Evolutionary conservation across 352 stramenopile species (phyloP), one percentile per base, ranked within the genome.

Genomic region (Halophytophthora batemanensis): DNA sequence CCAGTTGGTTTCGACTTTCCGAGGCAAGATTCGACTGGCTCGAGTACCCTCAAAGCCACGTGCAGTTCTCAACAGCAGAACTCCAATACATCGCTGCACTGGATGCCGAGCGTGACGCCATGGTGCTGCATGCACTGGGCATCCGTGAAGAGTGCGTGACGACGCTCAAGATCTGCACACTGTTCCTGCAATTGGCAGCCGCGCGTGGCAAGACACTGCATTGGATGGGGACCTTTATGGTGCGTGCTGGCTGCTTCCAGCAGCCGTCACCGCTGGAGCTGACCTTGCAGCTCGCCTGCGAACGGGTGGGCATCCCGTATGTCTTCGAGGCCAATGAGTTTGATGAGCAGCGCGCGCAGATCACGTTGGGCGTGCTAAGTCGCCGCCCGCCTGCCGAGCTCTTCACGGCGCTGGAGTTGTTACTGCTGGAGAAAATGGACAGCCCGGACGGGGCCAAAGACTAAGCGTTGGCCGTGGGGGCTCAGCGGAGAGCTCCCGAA

Each of bases 1-100:
- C 74, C n/a, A 89, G 77, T 35, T 90, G 74, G 78, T 91, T 87
- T 49, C 74, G 87, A 34, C 52, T 90, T n/a, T 84, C 76, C 2
- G 81, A 90, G 48, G 80, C 80, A 21, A 65, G 80, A 41, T 93
- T 91, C 57, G 81, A 92, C 52, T 92, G 79, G 81, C 66, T 92
- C 33, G 75, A 86, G 61, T 92, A 87, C 28, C 79, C 81, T 13
- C 81, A 92, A 47, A 72, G 53, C 35, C 81, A 76, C 42, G 73
- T 77, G n/a, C 50, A 74, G 15, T 77, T 92, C 33, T 85, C 74
- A 0, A 21, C 57, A 28, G 25, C 53, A 2, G 71, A 61, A 15
- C 45, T 85, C 43, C 70, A 66, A 11, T 83, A 90, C 50, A 78
- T 92, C 28, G 58, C 71, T 8, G 29, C 68, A 7, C 38, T 92